Conservation (phyloP, 225 moss, liverwort and hornwort species). For the Polytrichum commune region DNA sequence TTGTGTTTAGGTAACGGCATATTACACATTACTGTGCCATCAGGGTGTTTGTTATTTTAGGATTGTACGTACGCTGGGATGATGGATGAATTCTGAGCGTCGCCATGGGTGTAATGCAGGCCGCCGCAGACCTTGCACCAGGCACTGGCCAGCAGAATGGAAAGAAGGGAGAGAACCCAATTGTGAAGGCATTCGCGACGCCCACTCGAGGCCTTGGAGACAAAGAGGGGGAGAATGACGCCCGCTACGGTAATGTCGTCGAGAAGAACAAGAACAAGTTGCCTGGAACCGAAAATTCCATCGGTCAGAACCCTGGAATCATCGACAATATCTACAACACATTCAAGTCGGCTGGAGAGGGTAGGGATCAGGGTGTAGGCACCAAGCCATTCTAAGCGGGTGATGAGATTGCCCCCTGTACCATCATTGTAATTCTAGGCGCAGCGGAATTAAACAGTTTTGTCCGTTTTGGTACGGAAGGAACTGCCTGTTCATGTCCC, state of each 20-base stretch:
- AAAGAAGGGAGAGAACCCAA: slow-evolving; percentile 41
- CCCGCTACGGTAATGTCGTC: slow-evolving; percentile 10
- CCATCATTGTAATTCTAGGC: slow-evolving; percentile 5
- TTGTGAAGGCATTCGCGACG: slow-evolving; percentile 55
- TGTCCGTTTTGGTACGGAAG: too few species aligned
- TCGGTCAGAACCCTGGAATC: slow-evolving; percentile 32
- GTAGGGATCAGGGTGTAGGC: slow-evolving; percentile 37
- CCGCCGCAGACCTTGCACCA: slow-evolving; percentile 35
- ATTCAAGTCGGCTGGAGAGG: slow-evolving; percentile 51
- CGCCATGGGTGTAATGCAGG: slow-evolving; percentile 20
- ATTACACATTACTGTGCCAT: too few species aligned
- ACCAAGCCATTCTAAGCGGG: slow-evolving; percentile 13
- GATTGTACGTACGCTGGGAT: too few species aligned
- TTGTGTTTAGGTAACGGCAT: too few species aligned
- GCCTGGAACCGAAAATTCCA: slow-evolving; percentile 21
- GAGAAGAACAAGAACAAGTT: slow-evolving; percentile 30
- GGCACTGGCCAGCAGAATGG: slow-evolving; percentile 39
- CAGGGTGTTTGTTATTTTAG: too few species aligned
- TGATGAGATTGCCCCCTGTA: background rate
- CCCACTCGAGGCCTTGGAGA: slow-evolving; percentile 49
- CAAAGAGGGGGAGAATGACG: slow-evolving; percentile 46
- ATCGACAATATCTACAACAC: slow-evolving; percentile 26
- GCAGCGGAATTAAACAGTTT: background rate
- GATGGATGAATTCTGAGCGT: background rate
- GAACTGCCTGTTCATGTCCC: too few species aligned